Evolutionary conservation across 2,329 filamentous ascomycete genomes (phyloP).

Genomic region (Colletotrichum australisinense): DNA sequence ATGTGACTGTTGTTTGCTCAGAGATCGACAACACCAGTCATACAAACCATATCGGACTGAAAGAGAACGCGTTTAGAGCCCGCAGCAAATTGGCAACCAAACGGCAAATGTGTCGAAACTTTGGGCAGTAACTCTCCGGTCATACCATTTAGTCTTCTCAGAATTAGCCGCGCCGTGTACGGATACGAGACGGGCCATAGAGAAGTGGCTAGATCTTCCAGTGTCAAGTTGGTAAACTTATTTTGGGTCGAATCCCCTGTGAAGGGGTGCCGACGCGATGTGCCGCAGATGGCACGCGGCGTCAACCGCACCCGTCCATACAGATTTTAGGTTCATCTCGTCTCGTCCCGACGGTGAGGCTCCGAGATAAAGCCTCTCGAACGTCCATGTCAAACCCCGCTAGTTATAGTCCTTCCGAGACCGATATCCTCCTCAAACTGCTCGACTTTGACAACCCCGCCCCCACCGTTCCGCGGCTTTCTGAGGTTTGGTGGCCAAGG

Average conservation of each 20-base stretch:
- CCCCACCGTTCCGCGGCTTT: neutral
- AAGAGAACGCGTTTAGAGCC: neutral
- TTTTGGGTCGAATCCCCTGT: neutral
- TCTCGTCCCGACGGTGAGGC: neutral
- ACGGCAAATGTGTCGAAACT: neutral
- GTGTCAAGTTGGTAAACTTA: neutral
- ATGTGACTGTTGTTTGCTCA: neutral
- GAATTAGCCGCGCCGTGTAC: neutral
- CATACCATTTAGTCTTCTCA: neutral
- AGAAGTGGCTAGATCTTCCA: neutral
- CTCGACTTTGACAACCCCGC: too few relatives aligned
- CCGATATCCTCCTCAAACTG: too few relatives aligned
- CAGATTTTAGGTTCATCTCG: neutral
- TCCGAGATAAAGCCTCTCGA: neutral
- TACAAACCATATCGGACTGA: neutral
- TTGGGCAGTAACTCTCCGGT: neutral
- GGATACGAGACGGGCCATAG: neutral
- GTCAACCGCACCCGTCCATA: neutral
- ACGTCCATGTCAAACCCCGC: too few relatives aligned
- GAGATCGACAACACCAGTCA: neutral
- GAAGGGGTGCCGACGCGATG: neutral
- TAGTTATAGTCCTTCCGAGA: too few relatives aligned
- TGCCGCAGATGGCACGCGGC: neutral
- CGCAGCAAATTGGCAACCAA: neutral
- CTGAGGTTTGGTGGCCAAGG: neutral